Evolutionary conservation across 75 land plant species (phyloP).

Genomic region (Picea glauca): DNA sequence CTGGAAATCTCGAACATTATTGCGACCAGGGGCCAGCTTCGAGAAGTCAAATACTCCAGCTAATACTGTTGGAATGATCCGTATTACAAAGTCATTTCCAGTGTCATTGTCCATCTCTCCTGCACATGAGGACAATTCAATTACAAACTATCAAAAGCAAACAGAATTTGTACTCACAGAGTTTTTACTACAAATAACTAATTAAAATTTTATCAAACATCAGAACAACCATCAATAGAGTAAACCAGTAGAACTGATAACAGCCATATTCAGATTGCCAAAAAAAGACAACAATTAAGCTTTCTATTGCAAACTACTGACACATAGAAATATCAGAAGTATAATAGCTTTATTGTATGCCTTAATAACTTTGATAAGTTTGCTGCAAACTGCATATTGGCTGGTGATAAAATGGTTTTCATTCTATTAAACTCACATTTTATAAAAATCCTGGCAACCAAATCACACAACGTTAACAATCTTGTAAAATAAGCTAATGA

Average conservation of each 20-base stretch:
- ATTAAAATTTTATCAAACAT: neutral
- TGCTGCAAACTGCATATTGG: neutral
- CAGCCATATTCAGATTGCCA: neutral
- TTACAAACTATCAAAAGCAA: neutral
- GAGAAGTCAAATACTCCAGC: slow-evolving; percentile 40
- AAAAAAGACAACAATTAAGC: neutral
- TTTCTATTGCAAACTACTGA: neutral
- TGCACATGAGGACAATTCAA: slow-evolving; percentile 4
- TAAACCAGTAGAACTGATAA: neutral
- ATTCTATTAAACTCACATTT: neutral
- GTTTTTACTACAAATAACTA: neutral
- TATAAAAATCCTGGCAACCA: neutral
- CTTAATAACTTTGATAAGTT: neutral
- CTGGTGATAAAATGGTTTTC: too few species aligned
- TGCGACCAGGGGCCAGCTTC: slow-evolving; percentile 52
- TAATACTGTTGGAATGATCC: slow-evolving; percentile 64
- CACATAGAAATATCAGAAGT: neutral
- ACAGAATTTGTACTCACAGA: neutral
- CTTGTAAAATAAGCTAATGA: neutral
- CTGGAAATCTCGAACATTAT: slow-evolving; percentile 51
- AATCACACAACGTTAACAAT: neutral
- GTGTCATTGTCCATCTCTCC: slow-evolving; percentile 17
- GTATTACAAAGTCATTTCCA: slow-evolving; percentile 37
- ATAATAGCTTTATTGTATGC: neutral
- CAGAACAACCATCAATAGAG: neutral